Conservation (phyloP, 148 eudicot genomes). For the Chenopodium formosanum region DNA sequence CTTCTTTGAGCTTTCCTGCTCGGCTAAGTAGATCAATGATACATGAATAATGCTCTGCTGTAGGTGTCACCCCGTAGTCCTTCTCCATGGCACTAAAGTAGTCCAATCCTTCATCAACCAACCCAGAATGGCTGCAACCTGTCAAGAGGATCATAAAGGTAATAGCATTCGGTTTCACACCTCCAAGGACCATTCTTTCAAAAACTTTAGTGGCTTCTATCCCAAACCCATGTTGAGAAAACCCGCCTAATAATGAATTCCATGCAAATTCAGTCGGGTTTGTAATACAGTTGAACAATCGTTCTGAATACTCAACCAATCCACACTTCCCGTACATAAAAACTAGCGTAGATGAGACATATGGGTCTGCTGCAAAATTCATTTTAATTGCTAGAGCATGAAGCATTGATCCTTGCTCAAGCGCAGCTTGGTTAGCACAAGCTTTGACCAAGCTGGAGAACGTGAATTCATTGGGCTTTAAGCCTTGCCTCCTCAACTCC, state of each 20-base stretch:
- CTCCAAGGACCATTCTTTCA: conserved; percentile 28
- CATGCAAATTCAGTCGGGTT: conserved; percentile 30
- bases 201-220: conserved; percentile 32
- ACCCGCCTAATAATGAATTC: conserved; percentile 42
- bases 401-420: conserved; percentile 50
- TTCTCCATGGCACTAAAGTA: conserved; percentile 44
- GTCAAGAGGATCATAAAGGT: conserved; percentile 44
- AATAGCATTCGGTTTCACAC: conserved; percentile 41
- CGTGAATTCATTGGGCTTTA: conserved; percentile 48
- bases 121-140: conserved; percentile 60
- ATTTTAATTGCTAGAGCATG: conserved; percentile 43
- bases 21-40: conserved; percentile 52
- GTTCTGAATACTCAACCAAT: conserved; percentile 35
- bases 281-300: conserved; percentile 28
- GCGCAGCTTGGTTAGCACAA: conserved; percentile 51
- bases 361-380: conserved; percentile 27
- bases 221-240: conserved; percentile 47
- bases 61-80: conserved; percentile 38
- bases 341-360: conserved; percentile 40
- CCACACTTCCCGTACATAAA: conserved; percentile 59
- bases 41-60: conserved; percentile 47
- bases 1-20: conserved; percentile 52
- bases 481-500: conserved; percentile 29
- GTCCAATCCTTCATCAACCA: conserved; percentile 44
- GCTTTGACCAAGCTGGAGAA: conserved; percentile 50